Base-by-base conservation (phyloP, 2,329 filamentous ascomycete genomes). In the Thermothelomyces thermophilus region DNA sequence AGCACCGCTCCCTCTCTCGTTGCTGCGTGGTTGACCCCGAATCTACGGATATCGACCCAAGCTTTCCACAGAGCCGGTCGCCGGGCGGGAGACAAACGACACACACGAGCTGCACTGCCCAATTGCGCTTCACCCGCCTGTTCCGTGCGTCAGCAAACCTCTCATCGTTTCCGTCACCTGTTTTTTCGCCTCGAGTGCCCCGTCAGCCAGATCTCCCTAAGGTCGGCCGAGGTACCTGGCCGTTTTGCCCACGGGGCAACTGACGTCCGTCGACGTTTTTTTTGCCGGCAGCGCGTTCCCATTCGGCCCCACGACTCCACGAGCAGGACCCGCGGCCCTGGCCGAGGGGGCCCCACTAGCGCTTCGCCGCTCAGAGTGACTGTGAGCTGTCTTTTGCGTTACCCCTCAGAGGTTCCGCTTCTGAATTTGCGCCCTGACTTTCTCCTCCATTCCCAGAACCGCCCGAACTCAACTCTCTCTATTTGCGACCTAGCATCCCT, bases 231-330 rank as follows among this genome's bases (percentile, higher is more conserved):
- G 16, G 10, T 31, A 26, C 30, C 20, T 34, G 41, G 28, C 36
- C 36, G 36, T 46, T 45, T 46, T 41, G 24, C 41, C 41, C 45
- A 48, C 48, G 50, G 44, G 51, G 53, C 34, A 28, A 36, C 41
- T 53, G 47, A 46, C 36, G 49, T 44, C 34, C 33, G 17, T 43
- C 28, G 20, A 46, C 39, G 17, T 48, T 31, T 48, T 42, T 45
- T 46, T 26, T 26, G 24, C 24, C 24, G 24, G 24, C 24, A 26
- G 24, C 22, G 44, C 41, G 40, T 46, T 47, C 42, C 39, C 48
- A 28, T 34, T 33, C 39, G 41, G 40, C 28, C 51, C 51, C 54
- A 54, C 54, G 54, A 54, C 51, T 53, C 54, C 46, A 56, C 46
- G 39, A 44, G 44, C 41, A 37, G 43, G 45, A 46, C 50, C 50